Conservation (phyloP, 331 rosid species). For the Cucumis variabilis region DNA sequence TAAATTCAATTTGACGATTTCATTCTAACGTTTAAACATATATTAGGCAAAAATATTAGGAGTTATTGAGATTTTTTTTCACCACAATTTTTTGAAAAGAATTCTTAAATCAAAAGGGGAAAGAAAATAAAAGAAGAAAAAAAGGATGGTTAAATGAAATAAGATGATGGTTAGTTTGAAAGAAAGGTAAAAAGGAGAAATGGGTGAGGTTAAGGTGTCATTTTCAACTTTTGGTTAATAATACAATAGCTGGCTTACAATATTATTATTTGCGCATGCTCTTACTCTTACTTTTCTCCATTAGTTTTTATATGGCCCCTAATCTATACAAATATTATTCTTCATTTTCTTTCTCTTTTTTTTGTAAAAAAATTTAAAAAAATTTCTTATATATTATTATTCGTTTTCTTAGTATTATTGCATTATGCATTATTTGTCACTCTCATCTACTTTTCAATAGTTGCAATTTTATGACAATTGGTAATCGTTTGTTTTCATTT, state of each 20-base stretch:
- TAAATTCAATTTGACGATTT: too few relatives aligned
- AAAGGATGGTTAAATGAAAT: too few relatives aligned
- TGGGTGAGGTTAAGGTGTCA: background rate
- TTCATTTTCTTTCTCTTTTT: background rate
- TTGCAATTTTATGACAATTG: background rate
- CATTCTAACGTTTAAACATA: too few relatives aligned
- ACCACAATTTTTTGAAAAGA: too few relatives aligned
- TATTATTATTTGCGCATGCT: slow-evolving; percentile 15
- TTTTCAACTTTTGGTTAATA: background rate
- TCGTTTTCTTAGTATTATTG: too few relatives aligned
- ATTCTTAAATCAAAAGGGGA: too few relatives aligned
- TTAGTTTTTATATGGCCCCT: background rate
- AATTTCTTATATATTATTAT: too few relatives aligned
- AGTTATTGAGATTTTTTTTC: too few relatives aligned
- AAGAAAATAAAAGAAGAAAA: too few relatives aligned
- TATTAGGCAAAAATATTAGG: too few relatives aligned
- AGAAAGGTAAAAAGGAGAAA: background rate
- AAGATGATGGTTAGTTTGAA: background rate
- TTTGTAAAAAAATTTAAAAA: background rate
- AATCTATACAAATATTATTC: background rate
- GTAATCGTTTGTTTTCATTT: background rate
- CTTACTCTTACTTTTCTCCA: background rate
- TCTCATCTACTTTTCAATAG: background rate
- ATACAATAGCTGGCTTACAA: slow-evolving; percentile 14
- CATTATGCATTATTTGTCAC: background rate